Percentiles rank a stretch among this genome's conserved stretches.
These are phyloP conservation scores for Blastomyces gilchristii DNA, from an alignment of 2,329 filamentous ascomycete species.

Conservation along the genomic window DNA sequence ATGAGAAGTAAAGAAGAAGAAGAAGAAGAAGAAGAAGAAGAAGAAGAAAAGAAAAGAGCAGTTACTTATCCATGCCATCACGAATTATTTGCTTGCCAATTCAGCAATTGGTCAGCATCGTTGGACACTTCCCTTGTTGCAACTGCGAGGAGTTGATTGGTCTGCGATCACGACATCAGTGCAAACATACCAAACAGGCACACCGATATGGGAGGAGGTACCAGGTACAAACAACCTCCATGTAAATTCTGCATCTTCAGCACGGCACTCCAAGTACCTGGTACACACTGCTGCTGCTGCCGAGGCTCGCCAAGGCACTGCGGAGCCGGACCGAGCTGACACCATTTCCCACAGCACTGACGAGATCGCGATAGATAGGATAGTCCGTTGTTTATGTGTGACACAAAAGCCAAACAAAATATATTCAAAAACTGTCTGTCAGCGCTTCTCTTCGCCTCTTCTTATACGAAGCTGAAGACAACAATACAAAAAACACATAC, in stretches of 20 bases:
- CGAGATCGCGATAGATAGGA: not conserved
- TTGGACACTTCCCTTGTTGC: not conserved
- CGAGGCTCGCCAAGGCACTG: not conserved
- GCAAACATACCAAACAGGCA: conserved; percentile 13
- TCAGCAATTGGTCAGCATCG: too few relatives aligned
- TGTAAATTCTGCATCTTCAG: too few relatives aligned
- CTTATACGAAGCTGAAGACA: too few relatives aligned
- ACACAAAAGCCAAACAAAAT: not conserved
- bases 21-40: not conserved
- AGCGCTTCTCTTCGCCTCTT: too few relatives aligned
- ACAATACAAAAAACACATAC: too few relatives aligned
- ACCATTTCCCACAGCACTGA: not conserved
- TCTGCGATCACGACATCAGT: conserved; percentile 37
- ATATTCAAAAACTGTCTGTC: too few relatives aligned
- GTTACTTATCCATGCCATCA: not conserved
- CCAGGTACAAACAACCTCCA: not conserved
- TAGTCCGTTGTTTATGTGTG: not conserved
- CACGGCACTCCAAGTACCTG: not conserved
- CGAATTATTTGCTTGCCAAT: not conserved
- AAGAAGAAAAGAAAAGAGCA: not conserved
- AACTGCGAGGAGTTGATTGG: conserved; percentile 26
- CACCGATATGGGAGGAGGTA: not conserved
- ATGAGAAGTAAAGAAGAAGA: conserved; percentile 10
- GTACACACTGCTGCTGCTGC: not conserved
- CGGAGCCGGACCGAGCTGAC: not conserved